These are phyloP conservation scores for Ustilago crameri DNA, from an alignment of 1,284 basidiomycete genomes.

Conservation along the genomic window DNA sequence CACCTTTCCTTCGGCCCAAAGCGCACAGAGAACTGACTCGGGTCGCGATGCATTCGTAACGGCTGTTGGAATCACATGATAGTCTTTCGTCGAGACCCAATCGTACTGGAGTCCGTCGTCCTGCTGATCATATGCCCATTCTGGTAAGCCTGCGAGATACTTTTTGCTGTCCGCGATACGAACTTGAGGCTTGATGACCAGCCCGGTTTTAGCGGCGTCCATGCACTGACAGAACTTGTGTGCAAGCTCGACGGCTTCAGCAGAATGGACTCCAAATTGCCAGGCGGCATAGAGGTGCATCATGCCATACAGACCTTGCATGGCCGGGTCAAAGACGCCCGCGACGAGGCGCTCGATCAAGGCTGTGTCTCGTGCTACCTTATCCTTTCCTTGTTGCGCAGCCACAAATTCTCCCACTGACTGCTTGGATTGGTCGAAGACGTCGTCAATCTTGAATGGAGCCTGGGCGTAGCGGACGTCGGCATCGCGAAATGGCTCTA, in stretches of 20 bases:
- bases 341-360: conserved; percentile 27
- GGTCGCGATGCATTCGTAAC: conserved; percentile 18
- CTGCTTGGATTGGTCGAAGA: conserved; percentile 40
- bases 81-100: conserved; percentile 16
- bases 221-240: conserved; percentile 48
- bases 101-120: conserved; percentile 16
- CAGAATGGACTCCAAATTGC: conserved; percentile 29
- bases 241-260: conserved; percentile 32
- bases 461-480: conserved; percentile 46
- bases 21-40: conserved; percentile 30
- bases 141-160: conserved; percentile 27
- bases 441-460: conserved; percentile 52
- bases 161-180: conserved; percentile 28
- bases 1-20: conserved; percentile 28
- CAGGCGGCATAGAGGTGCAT: conserved; percentile 43
- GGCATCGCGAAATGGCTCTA: conserved; percentile 40
- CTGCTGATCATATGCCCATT: conserved; percentile 21
- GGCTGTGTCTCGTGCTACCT: conserved; percentile 19
- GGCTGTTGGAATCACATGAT: neutral
- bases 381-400: conserved; percentile 25
- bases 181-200: conserved; percentile 26
- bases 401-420: conserved; percentile 32
- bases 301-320: conserved; percentile 29
- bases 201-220: conserved; percentile 40
- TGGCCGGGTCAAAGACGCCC: conserved; percentile 14